phyloP scores from a whole-genome alignment of 2,329 filamentous ascomycete species.

The Neurospora crassa region DNA sequence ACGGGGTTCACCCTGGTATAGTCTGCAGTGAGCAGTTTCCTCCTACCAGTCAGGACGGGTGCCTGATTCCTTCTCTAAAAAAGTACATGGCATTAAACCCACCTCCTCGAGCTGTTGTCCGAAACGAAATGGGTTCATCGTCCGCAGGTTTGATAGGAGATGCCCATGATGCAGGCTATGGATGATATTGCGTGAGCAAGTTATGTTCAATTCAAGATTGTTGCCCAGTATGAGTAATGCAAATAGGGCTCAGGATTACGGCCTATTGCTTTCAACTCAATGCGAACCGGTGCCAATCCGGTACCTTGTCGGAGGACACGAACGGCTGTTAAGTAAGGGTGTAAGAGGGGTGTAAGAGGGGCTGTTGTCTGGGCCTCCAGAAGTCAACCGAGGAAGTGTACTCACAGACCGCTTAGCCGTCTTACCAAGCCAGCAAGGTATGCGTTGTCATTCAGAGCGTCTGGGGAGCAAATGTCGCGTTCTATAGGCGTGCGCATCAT shows the following conservation, averaged over 20 bases:
- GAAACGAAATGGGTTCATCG: not conserved
- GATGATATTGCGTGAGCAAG: slow-evolving; percentile 15
- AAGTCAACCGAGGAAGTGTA: not conserved
- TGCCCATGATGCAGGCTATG: slow-evolving; percentile 15
- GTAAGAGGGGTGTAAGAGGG: not conserved
- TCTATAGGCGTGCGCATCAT: not conserved
- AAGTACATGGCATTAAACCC: not conserved
- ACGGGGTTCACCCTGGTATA: slow-evolving; percentile 8
- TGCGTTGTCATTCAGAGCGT: slow-evolving; percentile 4
- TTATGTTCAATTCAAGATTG: slow-evolving; percentile 10
- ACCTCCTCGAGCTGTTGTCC: not conserved
- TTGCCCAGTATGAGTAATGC: not conserved
- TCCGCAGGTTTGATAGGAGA: slow-evolving; percentile 10
- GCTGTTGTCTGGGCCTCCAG: not conserved
- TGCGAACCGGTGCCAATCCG: slow-evolving; percentile 1
- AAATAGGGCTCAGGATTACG: not conserved
- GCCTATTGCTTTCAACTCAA: not conserved
- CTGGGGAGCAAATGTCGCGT: not conserved
- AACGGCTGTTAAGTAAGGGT: not conserved
- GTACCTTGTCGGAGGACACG: not conserved
- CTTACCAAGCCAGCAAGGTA: not conserved
- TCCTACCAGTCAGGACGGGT: not conserved
- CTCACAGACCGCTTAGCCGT: not conserved
- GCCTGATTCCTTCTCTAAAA: slow-evolving; percentile 6
- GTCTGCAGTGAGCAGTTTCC: not conserved